Evolutionary conservation across 371 early-diverging fungal genomes (phyloP), one percentile per base, ranked within the genome.

Genomic region (Mortierella sp.): DNA sequence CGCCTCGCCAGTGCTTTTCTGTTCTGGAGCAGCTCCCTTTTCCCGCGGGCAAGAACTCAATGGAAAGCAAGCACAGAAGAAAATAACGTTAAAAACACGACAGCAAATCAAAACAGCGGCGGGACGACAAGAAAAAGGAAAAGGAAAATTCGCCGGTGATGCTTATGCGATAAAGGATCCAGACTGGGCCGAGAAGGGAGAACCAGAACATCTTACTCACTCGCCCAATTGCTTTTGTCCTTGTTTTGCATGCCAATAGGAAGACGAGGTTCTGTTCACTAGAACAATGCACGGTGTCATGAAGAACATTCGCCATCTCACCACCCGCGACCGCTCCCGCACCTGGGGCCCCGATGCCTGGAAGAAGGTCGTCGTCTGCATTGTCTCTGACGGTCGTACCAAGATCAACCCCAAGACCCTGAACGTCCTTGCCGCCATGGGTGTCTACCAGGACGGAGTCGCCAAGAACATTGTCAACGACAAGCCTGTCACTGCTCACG

Each of bases 371-470:
- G 93, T 94, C 55, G 92, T 96, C 34, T 95, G 95, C 70, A 91
- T 93, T 61, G 91, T 92, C 14, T 88, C 93, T 2, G 95, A 92
- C 77, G 93, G 92, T 80, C 91, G 93, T 81, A 84, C 87, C 5
- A 91, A 91, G 82, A 92, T 95, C 81, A 90, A 95, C 83, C 90
- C 90, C 34, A 92, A 93, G 57, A 92, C 93, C 24, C 87, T 96
- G 48, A 91, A 92, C 69, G 90, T 94, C n/a, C 90, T 96, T 70
- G 95, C 94, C 40, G 85, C 95, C 46, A 89, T 96, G 92, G 97
- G 97, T 75, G 92, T 92, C 44, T 96, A 94, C 81, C 95, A 95
- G 82, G 96, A 96, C 34, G 96, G 95, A 74, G 86, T 96, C 54
- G 93, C 93, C 86, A 93, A 93, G 74, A 92, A 94, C 79, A 77